Evolutionary conservation across 176 grass and related monocot species (phyloP).

Genomic region (Eremochloa ophiuroides): DNA sequence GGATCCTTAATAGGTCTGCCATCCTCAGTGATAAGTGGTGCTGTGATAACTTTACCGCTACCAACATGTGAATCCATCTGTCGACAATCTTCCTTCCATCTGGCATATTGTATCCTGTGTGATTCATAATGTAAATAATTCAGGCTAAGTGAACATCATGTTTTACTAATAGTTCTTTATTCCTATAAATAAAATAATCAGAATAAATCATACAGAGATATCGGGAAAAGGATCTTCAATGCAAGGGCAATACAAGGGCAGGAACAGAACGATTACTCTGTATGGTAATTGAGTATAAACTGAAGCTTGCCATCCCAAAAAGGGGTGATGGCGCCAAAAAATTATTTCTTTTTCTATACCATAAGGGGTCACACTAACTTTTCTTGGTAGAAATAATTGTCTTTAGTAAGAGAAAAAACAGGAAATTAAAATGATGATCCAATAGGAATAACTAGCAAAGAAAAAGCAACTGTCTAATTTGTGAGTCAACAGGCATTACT

Average conservation of each 20-base stretch:
- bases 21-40: slow-evolving; percentile 86
- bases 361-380: neutral
- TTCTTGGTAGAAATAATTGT: neutral
- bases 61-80: slow-evolving; percentile 96
- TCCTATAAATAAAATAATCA: slow-evolving; percentile 18
- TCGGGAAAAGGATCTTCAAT: neutral
- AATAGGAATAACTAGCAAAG: neutral
- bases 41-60: slow-evolving; percentile 87
- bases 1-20: slow-evolving; percentile 87
- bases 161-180: neutral
- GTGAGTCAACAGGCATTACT: neutral
- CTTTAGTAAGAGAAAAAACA: neutral
- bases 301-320: neutral
- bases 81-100: slow-evolving; percentile 87
- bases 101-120: slow-evolving; percentile 76
- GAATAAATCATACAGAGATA: slow-evolving; percentile 8
- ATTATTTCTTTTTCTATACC: neutral
- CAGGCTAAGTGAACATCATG: slow-evolving; percentile 1
- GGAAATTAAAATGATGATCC: neutral
- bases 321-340: neutral
- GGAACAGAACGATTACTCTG: neutral
- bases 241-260: neutral
- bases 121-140: slow-evolving; percentile 4
- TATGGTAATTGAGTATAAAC: neutral
- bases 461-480: slow-evolving; percentile 2